Percentiles rank a stretch among this genome's conserved stretches.
Evolutionary conservation across 208 protist species (phyloP).

Genomic region (Acanthamoeba culbertsoni): DNA sequence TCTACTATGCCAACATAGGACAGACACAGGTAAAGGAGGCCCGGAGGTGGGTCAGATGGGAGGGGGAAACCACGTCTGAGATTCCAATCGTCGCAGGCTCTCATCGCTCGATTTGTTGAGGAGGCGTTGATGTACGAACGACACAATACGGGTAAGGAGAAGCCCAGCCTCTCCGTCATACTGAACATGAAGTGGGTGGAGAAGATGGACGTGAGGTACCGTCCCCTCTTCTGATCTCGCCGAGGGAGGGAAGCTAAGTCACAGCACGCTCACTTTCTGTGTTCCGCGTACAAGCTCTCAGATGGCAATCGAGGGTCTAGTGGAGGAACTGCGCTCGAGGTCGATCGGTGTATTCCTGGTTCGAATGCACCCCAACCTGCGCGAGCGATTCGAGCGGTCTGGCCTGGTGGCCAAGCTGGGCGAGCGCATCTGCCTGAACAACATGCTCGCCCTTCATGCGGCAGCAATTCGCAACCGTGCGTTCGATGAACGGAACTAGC

Average conservation of each 20-base stretch:
- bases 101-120: too few relatives aligned
- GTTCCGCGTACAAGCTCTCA: background rate
- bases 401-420: background rate
- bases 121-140: too few relatives aligned
- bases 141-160: too few relatives aligned
- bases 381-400: background rate
- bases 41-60: background rate
- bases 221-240: background rate
- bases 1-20: slow-evolving; percentile 12
- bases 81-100: too few relatives aligned
- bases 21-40: background rate
- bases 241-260: background rate
- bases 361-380: background rate
- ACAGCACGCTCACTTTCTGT: background rate
- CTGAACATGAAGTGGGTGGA: slow-evolving; percentile 18
- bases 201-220: background rate
- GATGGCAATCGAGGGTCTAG: background rate
- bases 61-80: too few relatives aligned
- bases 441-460: background rate
- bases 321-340: background rate
- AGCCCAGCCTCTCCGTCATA: background rate
- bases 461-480: background rate
- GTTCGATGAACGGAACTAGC: background rate
- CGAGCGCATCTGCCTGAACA: background rate
- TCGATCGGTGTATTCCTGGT: background rate